These are phyloP conservation scores for Auricularia auricula-judae DNA, from an alignment of 768 basidiomycete species.

Conservation along the genomic window DNA sequence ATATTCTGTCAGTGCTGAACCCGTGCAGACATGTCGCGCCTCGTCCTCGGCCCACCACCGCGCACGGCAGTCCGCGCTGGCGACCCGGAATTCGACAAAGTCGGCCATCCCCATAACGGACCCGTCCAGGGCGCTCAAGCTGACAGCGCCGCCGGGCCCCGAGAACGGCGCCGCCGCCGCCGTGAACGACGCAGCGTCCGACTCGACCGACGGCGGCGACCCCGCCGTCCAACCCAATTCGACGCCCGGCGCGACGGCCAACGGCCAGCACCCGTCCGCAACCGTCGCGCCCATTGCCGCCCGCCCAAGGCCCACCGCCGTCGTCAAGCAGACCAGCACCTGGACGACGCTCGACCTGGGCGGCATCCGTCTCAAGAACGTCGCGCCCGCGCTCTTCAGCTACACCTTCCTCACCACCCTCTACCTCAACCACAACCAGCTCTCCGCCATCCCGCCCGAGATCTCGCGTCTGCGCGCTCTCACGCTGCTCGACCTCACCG, in stretches of 20 bases:
- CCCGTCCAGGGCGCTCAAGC: conserved; percentile 26
- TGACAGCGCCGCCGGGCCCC: neutral
- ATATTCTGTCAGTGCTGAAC: neutral
- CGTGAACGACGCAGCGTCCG: neutral
- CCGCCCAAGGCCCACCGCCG: conserved; percentile 50
- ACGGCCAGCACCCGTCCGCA: conserved; percentile 51
- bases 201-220: conserved; percentile 7
- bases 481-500: conserved; percentile 83
- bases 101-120: conserved; percentile 87
- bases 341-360: conserved; percentile 97
- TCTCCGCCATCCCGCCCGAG: conserved; percentile 67
- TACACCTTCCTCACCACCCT: conserved; percentile 92
- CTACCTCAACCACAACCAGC: conserved; percentile 91
- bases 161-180: neutral
- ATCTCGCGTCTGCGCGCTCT: conserved; percentile 78
- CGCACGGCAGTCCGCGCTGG: conserved; percentile 90
- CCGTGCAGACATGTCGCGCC: conserved; percentile 62
- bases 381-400: conserved; percentile 64
- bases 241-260: conserved; percentile 11
- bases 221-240: conserved; percentile 14
- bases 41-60: conserved; percentile 88
- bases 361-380: conserved; percentile 84
- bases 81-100: conserved; percentile 76
- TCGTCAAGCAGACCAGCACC: conserved; percentile 57
- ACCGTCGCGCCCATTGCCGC: conserved; percentile 64